Conservation (phyloP, 305 asterid genomes). For the Fraxinus latifolia region DNA sequence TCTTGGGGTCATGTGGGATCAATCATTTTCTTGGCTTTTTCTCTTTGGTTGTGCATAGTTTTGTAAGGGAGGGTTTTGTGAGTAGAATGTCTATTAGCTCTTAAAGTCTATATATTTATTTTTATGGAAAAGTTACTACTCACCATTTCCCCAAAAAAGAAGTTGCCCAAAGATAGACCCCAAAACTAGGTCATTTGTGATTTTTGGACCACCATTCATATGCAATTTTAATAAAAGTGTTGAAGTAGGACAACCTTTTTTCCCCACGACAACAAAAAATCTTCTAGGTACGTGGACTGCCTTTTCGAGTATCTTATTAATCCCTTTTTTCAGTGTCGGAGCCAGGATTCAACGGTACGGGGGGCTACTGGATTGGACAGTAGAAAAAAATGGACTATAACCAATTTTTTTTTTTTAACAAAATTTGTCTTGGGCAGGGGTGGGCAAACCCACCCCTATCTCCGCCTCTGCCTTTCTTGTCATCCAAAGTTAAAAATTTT, state of each 20-base stretch:
- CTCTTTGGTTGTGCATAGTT: background rate
- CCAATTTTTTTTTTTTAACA: too few species aligned
- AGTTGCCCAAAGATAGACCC: background rate
- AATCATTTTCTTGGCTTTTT: conserved; percentile 5
- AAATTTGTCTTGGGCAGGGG: too few species aligned
- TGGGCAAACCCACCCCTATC: too few species aligned
- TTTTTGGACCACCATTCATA: background rate
- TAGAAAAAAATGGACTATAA: too few species aligned
- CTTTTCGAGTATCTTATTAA: background rate
- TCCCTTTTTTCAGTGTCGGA: background rate
- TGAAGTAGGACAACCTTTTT: background rate
- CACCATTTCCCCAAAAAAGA: background rate
- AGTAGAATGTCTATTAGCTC: conserved; percentile 7
- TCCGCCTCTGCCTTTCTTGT: background rate
- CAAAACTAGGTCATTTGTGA: background rate
- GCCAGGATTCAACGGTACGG: too few species aligned
- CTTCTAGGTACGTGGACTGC: background rate
- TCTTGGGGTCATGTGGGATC: background rate
- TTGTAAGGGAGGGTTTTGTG: background rate
- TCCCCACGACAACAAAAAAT: background rate
- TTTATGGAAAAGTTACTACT: background rate
- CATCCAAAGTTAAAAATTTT: background rate
- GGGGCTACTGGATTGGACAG: too few species aligned
- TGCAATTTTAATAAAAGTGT: background rate
- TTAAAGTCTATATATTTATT: background rate